A percentile compares a stretch with the other conserved stretches of the same genome.
These are phyloP conservation scores for Alternaria ventricosa DNA, from an alignment of 2,329 filamentous ascomycete genomes.

Conservation along the genomic window DNA sequence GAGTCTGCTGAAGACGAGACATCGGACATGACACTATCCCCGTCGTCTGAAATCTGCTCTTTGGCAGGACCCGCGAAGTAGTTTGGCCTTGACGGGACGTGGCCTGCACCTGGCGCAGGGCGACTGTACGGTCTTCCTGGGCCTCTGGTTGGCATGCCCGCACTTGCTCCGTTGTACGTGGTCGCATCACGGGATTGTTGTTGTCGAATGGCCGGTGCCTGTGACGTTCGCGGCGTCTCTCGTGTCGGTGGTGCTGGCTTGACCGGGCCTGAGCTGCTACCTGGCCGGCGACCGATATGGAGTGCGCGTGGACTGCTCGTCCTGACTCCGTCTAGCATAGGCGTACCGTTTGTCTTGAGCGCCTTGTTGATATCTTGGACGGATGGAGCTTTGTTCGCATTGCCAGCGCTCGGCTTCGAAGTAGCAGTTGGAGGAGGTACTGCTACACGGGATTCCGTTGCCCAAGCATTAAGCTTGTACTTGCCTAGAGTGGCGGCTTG, in stretches of 20 bases:
- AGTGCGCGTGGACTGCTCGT: conserved; percentile 11
- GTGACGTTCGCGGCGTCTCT: neutral
- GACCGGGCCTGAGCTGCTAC: neutral
- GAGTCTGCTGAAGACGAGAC: neutral
- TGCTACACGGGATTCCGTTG: neutral
- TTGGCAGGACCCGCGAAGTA: conserved; percentile 2
- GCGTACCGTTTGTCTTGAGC: conserved; percentile 18
- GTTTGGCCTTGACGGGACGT: neutral
- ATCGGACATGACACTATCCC: conserved; percentile 14
- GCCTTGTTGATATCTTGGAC: conserved; percentile 29
- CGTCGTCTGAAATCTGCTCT: conserved; percentile 1
- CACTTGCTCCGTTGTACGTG: neutral
- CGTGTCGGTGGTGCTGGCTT: neutral
- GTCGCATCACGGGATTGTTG: neutral
- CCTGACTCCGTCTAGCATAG: conserved; percentile 2
- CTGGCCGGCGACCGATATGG: conserved; percentile 10
- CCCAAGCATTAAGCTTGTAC: neutral
- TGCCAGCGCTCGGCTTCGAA: neutral
- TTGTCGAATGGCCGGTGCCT: neutral
- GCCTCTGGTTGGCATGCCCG: neutral
- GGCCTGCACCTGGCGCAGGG: neutral
- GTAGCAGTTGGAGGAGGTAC: neutral
- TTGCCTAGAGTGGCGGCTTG: neutral
- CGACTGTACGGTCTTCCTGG: neutral
- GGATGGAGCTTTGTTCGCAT: conserved; percentile 20